Evolutionary conservation across 1,284 basidiomycete genomes (phyloP), one percentile per base, ranked within the genome.

Genomic region (Ceratorhiza oryzae-sativae): DNA sequence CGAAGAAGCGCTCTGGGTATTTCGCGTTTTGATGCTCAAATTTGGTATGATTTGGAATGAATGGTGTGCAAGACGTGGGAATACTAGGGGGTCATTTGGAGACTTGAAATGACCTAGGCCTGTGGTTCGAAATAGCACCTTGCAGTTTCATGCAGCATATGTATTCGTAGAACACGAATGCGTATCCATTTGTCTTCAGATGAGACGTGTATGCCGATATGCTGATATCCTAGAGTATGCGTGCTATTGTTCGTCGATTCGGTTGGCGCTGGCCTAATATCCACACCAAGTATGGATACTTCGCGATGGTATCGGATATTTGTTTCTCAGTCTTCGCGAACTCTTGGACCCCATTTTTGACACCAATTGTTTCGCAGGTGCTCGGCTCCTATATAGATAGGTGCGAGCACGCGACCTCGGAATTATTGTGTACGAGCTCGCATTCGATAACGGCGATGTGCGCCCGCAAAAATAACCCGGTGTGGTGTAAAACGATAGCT

Each of bases 1-100:
- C 87, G n/a, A 86, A 90, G 75, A 94, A 94, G 83, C 90, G 89
- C 70, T 90, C 90, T 18, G 91, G 91, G 8, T 86, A 93, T 25
- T 94, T 94, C 80, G 93, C 91, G 8, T 94, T 93, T 83, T 89
- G 78, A 34, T 18, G 39, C 27, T 42, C 34, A 32, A 32, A 15
- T 42, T 42, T n/a, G 56, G 51, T 32, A 32, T 32, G 27, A 13
- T 30, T 55, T 34, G 51, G 30, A 34, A 55, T 15, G 15, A 55
- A 2, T 55, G 30, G 27, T 30, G 12, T 32, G 5, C 42, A 30
- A 55, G 27, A 55, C 51, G 51, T 55, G 51, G 51, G 51, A 55
- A 55, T n/a, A 55, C 51, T 55, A 55, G 51, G 51, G 27, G 51
- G 30, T 30, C 25, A 32, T 55, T 13, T 55, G 51, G 27, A 55